Evolutionary conservation across 371 early-diverging fungal species (phyloP).

Genomic region (Massospora cicadina): DNA sequence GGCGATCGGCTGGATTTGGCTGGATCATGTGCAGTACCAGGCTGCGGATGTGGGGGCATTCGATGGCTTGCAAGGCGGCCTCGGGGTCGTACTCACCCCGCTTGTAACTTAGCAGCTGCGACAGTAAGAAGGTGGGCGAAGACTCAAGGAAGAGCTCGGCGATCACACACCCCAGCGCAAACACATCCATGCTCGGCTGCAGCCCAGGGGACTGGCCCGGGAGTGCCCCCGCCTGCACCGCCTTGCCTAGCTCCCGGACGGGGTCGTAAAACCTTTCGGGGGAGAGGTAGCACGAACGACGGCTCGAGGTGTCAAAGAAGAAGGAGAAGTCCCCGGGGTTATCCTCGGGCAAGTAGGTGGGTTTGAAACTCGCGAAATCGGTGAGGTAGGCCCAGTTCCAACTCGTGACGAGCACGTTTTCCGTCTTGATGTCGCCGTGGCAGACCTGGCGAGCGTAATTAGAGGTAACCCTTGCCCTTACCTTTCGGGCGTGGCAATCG

Average conservation of each 20-base stretch:
- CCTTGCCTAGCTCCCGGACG: constrained; percentile 38
- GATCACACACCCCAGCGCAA: constrained; percentile 90
- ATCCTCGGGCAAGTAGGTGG: constrained; percentile 80
- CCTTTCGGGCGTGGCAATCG: constrained; percentile 50
- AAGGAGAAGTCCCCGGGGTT: constrained; percentile 88
- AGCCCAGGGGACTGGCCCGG: constrained; percentile 19
- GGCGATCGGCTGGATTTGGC: constrained; percentile 51
- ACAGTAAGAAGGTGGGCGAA: constrained; percentile 66
- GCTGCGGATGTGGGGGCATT: constrained; percentile 50
- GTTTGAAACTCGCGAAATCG: constrained; percentile 84
- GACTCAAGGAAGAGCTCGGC: constrained; percentile 89
- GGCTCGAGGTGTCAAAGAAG: constrained; percentile 76
- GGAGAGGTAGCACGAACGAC: constrained; percentile 84
- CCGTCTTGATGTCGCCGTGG: constrained; percentile 83
- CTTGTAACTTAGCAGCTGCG: constrained; percentile 76
- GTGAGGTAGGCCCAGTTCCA: constrained; percentile 86
- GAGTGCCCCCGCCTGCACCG: constrained; percentile 16
- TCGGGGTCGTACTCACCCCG: constrained; percentile 53
- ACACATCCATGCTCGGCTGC: constrained; percentile 79
- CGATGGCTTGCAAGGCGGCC: constrained; percentile 51
- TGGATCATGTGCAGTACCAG: constrained; percentile 75
- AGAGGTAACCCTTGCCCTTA: constrained; percentile 14
- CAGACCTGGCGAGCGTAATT: constrained; percentile 25
- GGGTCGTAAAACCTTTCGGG: constrained; percentile 83
- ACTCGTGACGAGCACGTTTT: constrained; percentile 74